Base-by-base conservation (phyloP, 345 rosid genomes). In the Euphorbia pulcherrima region DNA sequence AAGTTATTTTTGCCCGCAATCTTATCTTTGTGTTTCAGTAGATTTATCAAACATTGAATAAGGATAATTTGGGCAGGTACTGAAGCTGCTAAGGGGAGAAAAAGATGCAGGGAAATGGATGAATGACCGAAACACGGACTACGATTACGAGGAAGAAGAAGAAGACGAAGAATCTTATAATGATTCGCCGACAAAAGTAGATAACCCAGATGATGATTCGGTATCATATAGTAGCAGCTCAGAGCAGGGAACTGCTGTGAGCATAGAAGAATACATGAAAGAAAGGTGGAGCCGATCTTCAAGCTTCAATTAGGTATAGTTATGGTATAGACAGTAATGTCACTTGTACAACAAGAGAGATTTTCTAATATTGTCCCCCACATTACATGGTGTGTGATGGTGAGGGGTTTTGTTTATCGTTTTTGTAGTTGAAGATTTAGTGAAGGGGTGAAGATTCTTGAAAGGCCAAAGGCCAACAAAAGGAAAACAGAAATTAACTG, bases 221-320 rank as follows among this genome's bases (percentile, higher is more conserved):
- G 81, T 79, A 50, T 91, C 99, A n/a, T 65, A 74, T 3, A 77
- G 90, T 68, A 87, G 96, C 80, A 87, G 96, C 80, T 56, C 67
- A 47, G 97, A 85, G 72, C 87, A 70, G 77, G 84, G 81, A 71
- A 84, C 76, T 76, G 66, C 56, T 50, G 26, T 72, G 37, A 80
- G 84, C 14, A 44, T 80, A 18, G 94, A 87, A 55, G 88, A 82
- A 26, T 83, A 83, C 75, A 26, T 84, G n/a, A 83, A 81, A 72
- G 78, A 62, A 44, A 80, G 89, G 68, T 83, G 78, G 91, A 91
- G 89, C 80, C 75, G 83, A 40, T 81, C 90, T 20, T 84, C 88
- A 23, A 89, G 90, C 81, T 87, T 82, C 72, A 68, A 80, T 30
- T 87, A 81, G 72, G 26, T 67, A 33, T 33, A 33, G 3, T 2